These are phyloP conservation scores for Penicillium arizonense DNA, from an alignment of 495 filamentous ascomycete genomes.

Conservation along the genomic window DNA sequence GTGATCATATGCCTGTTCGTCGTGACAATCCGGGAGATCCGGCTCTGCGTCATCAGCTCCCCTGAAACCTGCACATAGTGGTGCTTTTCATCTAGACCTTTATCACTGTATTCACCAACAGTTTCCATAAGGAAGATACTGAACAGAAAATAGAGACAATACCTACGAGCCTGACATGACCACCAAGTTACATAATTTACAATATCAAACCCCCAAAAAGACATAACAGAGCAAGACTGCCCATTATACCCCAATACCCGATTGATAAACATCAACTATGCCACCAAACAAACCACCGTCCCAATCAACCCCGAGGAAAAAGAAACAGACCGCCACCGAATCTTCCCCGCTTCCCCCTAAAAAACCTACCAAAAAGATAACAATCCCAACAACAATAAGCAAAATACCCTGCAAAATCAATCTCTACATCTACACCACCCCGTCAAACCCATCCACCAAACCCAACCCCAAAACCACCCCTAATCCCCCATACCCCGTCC, in stretches of 20 bases:
- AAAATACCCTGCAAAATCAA: slow-evolving; percentile 13
- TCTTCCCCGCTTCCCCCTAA: slow-evolving; percentile 11
- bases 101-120: no score
- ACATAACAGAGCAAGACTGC: not conserved
- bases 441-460: not conserved
- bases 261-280: not conserved
- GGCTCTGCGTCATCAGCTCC: no score
- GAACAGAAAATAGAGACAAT: no score
- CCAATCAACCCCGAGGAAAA: not conserved
- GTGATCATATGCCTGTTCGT: no score
- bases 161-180: not conserved
- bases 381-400: slow-evolving; percentile 20
- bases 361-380: slow-evolving; percentile 5
- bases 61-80: no score
- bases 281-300: not conserved
- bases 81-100: no score
- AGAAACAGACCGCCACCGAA: slow-evolving; percentile 16
- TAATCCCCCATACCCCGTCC: slow-evolving; percentile 6
- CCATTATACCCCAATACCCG: not conserved
- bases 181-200: slow-evolving; percentile 10
- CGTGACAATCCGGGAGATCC: no score
- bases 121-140: no score
- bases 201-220: not conserved
- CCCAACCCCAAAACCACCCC: not conserved
- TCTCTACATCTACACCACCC: slow-evolving; percentile 21